phyloP scores from a whole-genome alignment of 2,329 filamentous ascomycete genomes.

The Peltaster fructicola region DNA sequence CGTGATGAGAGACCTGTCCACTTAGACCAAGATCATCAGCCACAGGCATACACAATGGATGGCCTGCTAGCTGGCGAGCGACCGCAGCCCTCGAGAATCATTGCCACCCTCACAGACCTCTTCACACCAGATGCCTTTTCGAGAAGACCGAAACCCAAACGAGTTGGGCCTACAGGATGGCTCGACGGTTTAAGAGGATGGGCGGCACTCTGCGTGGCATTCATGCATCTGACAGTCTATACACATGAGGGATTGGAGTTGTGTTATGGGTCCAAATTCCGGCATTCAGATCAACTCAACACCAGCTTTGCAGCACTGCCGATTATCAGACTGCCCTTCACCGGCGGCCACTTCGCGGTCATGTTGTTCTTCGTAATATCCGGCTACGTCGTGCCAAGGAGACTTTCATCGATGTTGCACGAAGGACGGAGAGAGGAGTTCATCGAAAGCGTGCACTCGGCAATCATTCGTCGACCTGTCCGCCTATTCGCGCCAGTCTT shows the following conservation, averaged over 20 bases:
- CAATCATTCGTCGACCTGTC: constrained; percentile 31
- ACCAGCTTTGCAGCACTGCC: constrained; percentile 35
- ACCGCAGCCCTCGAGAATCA: no score
- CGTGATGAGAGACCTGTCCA: no score
- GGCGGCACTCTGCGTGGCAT: constrained; percentile 46
- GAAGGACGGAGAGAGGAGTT: constrained; percentile 20
- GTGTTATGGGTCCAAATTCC: constrained; percentile 12
- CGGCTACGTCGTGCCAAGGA: constrained; percentile 30
- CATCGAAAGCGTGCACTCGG: constrained; percentile 27
- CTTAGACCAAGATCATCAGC: no score
- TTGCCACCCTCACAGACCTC: no score
- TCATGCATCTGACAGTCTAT: constrained; percentile 41
- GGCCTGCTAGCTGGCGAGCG: no score
- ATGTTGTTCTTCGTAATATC: constrained; percentile 34
- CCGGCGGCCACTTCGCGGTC: constrained; percentile 42
- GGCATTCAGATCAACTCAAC: no score
- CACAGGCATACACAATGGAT: no score
- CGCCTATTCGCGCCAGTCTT: constrained; percentile 35
- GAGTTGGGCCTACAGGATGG: no score
- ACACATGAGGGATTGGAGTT: constrained; percentile 33
- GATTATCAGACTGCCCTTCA: constrained; percentile 39
- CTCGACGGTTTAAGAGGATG: constrained; percentile 49
- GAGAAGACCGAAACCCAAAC: no score
- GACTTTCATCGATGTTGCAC: constrained; percentile 19
- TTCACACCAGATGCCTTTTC: no score